Evolutionary conservation across 192 early-diverging fungal species (phyloP), one percentile per base, ranked within the genome.

Genomic region (Coemansia sp.): DNA sequence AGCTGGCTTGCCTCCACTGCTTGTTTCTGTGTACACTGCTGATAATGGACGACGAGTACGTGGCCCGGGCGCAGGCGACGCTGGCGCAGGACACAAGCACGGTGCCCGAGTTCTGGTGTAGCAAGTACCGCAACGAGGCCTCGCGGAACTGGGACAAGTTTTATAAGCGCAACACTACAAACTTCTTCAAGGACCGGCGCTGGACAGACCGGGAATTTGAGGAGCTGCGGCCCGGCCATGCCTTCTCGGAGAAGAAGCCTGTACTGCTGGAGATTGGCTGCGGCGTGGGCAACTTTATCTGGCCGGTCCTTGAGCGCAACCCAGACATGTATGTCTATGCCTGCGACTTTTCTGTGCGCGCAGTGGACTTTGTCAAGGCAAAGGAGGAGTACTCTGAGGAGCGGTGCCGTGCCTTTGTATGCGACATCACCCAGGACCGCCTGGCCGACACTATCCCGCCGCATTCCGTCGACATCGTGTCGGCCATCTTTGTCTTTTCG

Each of bases 131-230:
- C 47, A 80, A 78, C 26, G 88, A 90, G 43, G 85, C 88, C 9
- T 66, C 80, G 33, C 82, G 76, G 50, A 88, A 90, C 54, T 90
- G 88, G 87, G 79, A 89, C 63, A 82, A 78, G 27, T 91, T 91
- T 51, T 87, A 89, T 64, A 70, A 83, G 47, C 85, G 85, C 70
- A 90, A 90, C 38, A 81, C 85, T 25, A 90, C 88, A 51, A 78
- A 81, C 37, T 97, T 99, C 67, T 99, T 95, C 79, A 96, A 96
- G 56, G 92, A 99, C 72, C 78, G 96, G 23, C 86, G 97, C 63
- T 99, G 96, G 94, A 81, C 91, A 7, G 82, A 86, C 44, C 62
- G 92, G 9, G 94, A 97, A 72, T 99, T 97, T 66, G 85, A 86
- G 31, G 92, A 98, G 60, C 74, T 98, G 26, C 67, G 66, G 22